Evolutionary conservation across 1,139 yeast genomes (phyloP).

Genomic region (Suhomyces kunorum): DNA sequence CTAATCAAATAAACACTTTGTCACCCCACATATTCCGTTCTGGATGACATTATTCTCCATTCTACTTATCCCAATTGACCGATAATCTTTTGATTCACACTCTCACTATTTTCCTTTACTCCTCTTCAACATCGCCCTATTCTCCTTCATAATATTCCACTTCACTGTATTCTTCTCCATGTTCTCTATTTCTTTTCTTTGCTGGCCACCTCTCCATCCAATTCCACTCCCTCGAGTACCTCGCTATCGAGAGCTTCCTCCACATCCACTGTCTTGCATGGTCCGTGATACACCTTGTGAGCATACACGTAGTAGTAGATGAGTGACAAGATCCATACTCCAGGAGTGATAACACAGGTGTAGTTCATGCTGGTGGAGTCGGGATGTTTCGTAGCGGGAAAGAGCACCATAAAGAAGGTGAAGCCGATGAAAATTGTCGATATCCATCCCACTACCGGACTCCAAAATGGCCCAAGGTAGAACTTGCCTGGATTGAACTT

Average conservation of each 20-base stretch:
- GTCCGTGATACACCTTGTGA: conserved; percentile 51
- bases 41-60: too few species aligned
- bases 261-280: conserved; percentile 36
- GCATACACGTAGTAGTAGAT: conserved; percentile 49
- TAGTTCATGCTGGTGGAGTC: conserved; percentile 54
- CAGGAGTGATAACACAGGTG: conserved; percentile 55
- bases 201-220: not conserved
- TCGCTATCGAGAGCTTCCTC: conserved; percentile 17
- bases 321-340: conserved; percentile 42
- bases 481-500: conserved; percentile 65
- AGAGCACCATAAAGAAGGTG: conserved; percentile 48
- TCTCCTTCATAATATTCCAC: too few species aligned
- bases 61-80: too few species aligned
- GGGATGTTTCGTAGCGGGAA: conserved; percentile 42
- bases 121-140: too few species aligned
- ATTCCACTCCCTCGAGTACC: conserved; percentile 11
- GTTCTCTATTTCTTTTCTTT: conserved; percentile 1
- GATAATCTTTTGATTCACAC: too few species aligned
- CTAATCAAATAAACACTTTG: too few species aligned
- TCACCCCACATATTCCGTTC: too few species aligned
- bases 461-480: conserved; percentile 52
- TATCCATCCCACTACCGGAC: conserved; percentile 45
- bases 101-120: too few species aligned
- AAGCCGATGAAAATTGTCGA: conserved; percentile 35
- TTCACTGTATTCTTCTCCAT: too few species aligned